These are phyloP conservation scores for Rhodotorula sp. DNA, from an alignment of 1,284 basidiomycete genomes.

Conservation along the genomic window DNA sequence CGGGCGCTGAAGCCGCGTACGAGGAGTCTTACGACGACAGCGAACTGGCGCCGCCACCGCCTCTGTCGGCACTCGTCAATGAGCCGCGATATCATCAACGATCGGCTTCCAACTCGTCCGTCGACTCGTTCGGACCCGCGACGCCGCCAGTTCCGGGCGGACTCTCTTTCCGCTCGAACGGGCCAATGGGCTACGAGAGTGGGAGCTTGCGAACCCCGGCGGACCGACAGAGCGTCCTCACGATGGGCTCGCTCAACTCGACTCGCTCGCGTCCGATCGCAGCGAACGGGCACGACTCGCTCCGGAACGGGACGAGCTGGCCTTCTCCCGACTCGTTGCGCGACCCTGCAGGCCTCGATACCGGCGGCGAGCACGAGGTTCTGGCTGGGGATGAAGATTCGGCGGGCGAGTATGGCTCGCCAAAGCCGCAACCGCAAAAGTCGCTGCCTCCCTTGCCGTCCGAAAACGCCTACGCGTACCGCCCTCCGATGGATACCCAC, in stretches of 20 bases:
- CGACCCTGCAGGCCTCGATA: background rate
- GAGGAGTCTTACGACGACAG: conserved; percentile 19
- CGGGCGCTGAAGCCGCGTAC: background rate
- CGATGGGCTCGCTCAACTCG: conserved; percentile 22
- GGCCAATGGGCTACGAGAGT: background rate
- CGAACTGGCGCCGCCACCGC: conserved; percentile 37
- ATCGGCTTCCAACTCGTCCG: conserved; percentile 30
- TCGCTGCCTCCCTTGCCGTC: conserved; percentile 25
- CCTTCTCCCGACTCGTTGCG: background rate
- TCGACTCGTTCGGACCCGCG: conserved; percentile 36
- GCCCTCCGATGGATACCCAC: background rate
- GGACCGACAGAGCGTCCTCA: conserved; percentile 31
- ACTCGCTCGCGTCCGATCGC: conserved; percentile 15
- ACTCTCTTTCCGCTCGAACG: background rate
- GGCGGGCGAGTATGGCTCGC: background rate
- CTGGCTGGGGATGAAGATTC: conserved; percentile 9
- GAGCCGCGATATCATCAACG: conserved; percentile 38
- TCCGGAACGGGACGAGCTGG: background rate
- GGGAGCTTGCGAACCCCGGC: conserved; percentile 8
- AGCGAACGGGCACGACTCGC: conserved; percentile 16
- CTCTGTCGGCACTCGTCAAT: conserved; percentile 37
- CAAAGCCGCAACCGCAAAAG: conserved; percentile 22
- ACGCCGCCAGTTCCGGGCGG: conserved; percentile 26
- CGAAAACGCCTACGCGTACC: conserved; percentile 3
- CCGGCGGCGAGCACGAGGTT: conserved; percentile 13